Base-by-base conservation (phyloP, 1,284 basidiomycete genomes). In the Naganishia cerealis region DNA sequence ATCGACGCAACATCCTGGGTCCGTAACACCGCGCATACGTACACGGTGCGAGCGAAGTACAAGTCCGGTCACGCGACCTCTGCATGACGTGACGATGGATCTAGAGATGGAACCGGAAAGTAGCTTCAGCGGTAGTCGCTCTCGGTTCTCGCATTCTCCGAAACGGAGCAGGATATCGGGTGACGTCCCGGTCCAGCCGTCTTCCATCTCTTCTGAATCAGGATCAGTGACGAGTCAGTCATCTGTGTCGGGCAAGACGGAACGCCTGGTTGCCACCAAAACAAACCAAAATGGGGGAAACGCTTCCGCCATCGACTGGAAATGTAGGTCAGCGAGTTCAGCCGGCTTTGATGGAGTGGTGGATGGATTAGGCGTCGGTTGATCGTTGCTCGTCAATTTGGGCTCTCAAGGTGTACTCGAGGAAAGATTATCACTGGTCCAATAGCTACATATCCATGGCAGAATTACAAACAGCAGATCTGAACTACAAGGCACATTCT, bases 31-130 rank as follows among this genome's bases (percentile, higher is more conserved):
- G 21, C 48, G 58, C 10, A 59, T 68, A 12, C 39, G 67, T 29
- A 68, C 67, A 29, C 39, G 67, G 21, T 55, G 59, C 57, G 67
- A 68, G n/a, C 57, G 59, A 13, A 63, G 61, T 39, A 53, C 39
- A 15, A 63, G 61, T 54, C 61, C 61, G 4, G 38, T 13, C 4
- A 24, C 46, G 24, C 39, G 50, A 33, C 26, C 61, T 26, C n/a
- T 39, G 18, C 38, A 39, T 26, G 26, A 39, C 13, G 7, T 21
- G 26, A 57, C 54, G 46, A 59, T 50, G 48, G 48, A 67, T 26
- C 21, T 21, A 6, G 66, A 54, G 29, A 54, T 57, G 66, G 57
- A 67, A 6, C 8, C 50, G 9, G 57, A 55, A 12, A 21, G 16
- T 13, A 21, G 24, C 21, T 6, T 18, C 9, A n/a, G 33, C 21